phyloP scores from a whole-genome alignment of 2,329 filamentous ascomycete species.

The Hirsutella thompsonii region DNA sequence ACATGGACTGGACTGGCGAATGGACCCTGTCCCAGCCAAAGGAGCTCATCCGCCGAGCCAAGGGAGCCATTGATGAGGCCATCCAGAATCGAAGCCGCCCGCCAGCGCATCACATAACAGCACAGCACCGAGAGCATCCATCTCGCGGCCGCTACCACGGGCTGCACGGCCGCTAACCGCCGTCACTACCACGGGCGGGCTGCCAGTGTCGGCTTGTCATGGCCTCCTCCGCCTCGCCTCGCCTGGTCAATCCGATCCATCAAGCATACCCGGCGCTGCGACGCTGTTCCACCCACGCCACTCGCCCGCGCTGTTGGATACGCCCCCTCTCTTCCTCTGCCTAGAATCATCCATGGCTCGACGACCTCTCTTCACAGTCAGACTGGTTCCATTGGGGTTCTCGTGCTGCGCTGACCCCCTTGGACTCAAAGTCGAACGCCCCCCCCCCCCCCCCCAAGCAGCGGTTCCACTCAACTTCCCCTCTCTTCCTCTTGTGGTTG shows the following conservation, averaged over 20 bases:
- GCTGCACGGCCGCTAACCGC: constrained; percentile 2
- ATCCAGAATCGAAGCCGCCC: not conserved
- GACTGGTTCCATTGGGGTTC: too few relatives aligned
- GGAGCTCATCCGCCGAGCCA: too few relatives aligned
- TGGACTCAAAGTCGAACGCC: too few relatives aligned
- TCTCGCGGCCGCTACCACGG: not conserved
- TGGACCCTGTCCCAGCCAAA: too few relatives aligned
- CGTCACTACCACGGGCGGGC: constrained; percentile 4
- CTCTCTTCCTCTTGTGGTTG: too few relatives aligned
- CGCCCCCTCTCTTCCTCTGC: not conserved
- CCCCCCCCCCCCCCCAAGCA: too few relatives aligned
- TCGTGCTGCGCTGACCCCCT: too few relatives aligned
- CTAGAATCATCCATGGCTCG: not conserved
- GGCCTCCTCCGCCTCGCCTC: not conserved
- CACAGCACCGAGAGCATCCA: constrained; percentile 9
- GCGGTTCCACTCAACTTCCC: too few relatives aligned
- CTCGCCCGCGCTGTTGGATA: constrained; percentile 1
- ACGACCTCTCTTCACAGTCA: too few relatives aligned
- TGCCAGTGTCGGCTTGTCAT: not conserved
- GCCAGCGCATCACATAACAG: constrained; percentile 7
- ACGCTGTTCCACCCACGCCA: constrained; percentile 5
- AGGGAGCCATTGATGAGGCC: too few relatives aligned
- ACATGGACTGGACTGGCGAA: not conserved
- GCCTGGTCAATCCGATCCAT: constrained; percentile 1
- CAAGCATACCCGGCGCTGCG: constrained; percentile 3